Percentiles rank a stretch among this genome's conserved stretches.
These are phyloP conservation scores for Malus asiatica DNA, from an alignment of 306 rosid species.

Conservation along the genomic window DNA sequence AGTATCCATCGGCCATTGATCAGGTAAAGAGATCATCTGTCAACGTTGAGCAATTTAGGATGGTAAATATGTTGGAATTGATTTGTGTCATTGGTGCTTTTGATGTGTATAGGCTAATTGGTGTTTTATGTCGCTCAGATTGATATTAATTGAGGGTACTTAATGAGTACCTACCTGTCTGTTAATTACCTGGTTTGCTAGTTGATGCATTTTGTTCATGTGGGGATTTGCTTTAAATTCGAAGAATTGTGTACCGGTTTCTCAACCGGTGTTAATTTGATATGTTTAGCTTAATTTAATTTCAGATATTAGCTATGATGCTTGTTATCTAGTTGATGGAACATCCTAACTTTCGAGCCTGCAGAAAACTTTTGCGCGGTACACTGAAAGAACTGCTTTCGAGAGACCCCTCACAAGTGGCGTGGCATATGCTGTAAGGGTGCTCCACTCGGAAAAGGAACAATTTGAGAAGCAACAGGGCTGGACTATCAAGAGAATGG, in stretches of 20 bases:
- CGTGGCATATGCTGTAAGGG: conserved; percentile 98
- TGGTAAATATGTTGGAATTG: not conserved
- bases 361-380: conserved; percentile 83
- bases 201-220: not conserved
- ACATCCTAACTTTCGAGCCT: conserved; percentile 33
- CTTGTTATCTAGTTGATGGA: conserved; percentile 6
- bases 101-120: not conserved
- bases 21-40: conserved; percentile 52
- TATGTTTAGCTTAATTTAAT: conserved; percentile 9
- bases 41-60: not conserved
- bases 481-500: conserved; percentile 95
- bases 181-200: not conserved
- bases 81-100: not conserved
- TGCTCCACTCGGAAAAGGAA: conserved; percentile 89
- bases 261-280: not conserved
- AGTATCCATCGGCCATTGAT: conserved; percentile 75
- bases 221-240: not conserved
- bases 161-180: not conserved
- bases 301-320: not conserved
- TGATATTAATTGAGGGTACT: not conserved
- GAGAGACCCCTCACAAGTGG: conserved; percentile 99
- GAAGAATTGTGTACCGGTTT: not conserved
- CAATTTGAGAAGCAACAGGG: conserved; percentile 96
- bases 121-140: not conserved
- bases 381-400: conserved; percentile 93